Evolutionary conservation across 345 rosid species (phyloP).

Genomic region (Cardamine occulta): DNA sequence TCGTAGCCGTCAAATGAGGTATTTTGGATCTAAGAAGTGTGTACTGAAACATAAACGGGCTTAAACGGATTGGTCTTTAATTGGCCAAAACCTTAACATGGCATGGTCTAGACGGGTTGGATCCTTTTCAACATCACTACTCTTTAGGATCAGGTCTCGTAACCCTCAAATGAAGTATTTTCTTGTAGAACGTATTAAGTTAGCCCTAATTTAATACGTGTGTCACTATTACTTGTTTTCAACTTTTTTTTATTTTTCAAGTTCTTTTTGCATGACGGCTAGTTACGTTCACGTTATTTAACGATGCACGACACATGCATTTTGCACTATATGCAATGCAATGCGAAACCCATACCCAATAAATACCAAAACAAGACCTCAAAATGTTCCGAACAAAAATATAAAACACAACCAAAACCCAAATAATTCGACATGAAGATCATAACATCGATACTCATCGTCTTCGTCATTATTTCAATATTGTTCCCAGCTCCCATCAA

Average conservation of each 20-base stretch:
- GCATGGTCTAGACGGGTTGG: too few relatives aligned
- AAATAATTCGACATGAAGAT: constrained; percentile 32
- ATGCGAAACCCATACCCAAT: constrained; percentile 9
- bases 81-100: too few relatives aligned
- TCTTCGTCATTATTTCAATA: constrained; percentile 24
- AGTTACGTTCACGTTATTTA: constrained; percentile 40
- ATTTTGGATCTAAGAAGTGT: too few relatives aligned
- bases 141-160: too few relatives aligned
- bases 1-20: too few relatives aligned
- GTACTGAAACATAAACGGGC: too few relatives aligned
- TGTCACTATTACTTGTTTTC: not conserved
- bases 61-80: too few relatives aligned
- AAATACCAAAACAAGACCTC: constrained; percentile 28
- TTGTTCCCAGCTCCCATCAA: constrained; percentile 23
- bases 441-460: constrained; percentile 1
- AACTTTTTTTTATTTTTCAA: not conserved
- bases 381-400: not conserved
- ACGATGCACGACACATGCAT: constrained; percentile 26
- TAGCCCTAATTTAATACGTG: not conserved
- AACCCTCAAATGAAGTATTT: not conserved
- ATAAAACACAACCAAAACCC: constrained; percentile 8
- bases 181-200: too few relatives aligned
- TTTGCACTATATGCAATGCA: constrained; percentile 22
- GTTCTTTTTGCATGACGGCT: constrained; percentile 38
- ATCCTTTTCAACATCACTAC: too few relatives aligned